phyloP scores from a whole-genome alignment of 2,329 filamentous ascomycete genomes.

The Xylariaceae sp. region DNA sequence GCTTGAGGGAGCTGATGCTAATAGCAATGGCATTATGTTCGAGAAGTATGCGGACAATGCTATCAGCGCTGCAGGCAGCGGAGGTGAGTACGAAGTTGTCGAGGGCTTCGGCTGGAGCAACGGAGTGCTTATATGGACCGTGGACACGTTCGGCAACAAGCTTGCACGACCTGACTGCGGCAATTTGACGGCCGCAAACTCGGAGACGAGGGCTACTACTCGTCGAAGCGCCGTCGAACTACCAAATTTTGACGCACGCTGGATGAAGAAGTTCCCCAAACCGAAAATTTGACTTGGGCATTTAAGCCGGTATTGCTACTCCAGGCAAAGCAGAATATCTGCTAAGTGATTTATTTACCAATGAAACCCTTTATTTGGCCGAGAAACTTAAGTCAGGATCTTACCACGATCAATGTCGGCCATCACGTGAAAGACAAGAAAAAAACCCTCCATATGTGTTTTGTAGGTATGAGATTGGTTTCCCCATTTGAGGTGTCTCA shows the following conservation, averaged over 20 bases:
- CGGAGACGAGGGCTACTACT: conserved; percentile 26
- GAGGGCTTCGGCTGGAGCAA: conserved; percentile 70
- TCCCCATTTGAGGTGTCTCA: no score
- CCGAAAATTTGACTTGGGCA: background rate
- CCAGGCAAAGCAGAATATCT: no score
- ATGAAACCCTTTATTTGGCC: no score
- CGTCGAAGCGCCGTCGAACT: conserved; percentile 41
- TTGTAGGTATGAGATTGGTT: no score
- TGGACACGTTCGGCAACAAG: conserved; percentile 55
- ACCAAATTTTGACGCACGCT: conserved; percentile 39
- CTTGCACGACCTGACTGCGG: conserved; percentile 54
- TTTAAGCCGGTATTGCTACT: no score
- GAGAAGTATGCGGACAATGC: conserved; percentile 63
- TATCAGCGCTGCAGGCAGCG: conserved; percentile 57
- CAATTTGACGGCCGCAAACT: conserved; percentile 39
- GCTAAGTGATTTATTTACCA: no score
- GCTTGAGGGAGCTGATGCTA: conserved; percentile 39
- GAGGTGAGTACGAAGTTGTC: conserved; percentile 66
- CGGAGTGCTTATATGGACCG: conserved; percentile 63
- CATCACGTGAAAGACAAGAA: no score
- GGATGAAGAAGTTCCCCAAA: conserved; percentile 44
- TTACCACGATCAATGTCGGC: no score
- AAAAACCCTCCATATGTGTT: no score
- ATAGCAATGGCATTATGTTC: conserved; percentile 58
- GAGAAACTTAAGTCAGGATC: no score